Evolutionary conservation across 306 rosid species (phyloP).

Genomic region (Cicer bijugum): DNA sequence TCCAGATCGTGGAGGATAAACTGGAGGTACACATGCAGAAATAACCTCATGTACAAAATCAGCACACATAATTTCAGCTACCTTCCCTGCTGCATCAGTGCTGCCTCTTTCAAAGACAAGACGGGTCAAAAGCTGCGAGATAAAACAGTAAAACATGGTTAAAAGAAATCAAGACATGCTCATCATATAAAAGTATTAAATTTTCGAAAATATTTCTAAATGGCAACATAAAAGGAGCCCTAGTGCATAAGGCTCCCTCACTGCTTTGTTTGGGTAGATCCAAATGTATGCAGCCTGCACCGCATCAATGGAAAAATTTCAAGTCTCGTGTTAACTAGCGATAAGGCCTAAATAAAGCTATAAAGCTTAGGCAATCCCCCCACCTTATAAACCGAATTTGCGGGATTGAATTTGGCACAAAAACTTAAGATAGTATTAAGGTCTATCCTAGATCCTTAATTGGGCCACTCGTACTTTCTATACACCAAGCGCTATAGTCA

Average conservation of each 20-base stretch:
- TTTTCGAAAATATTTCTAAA: constrained; percentile 11
- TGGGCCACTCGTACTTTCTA: constrained; percentile 1
- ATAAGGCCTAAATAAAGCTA: not conserved
- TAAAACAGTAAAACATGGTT: constrained; percentile 40
- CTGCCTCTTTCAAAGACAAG: constrained; percentile 97
- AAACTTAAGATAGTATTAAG: not conserved
- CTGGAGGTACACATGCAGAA: constrained; percentile 97
- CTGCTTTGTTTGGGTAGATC: constrained; percentile 18
- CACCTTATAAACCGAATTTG: not conserved
- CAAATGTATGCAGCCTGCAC: constrained; percentile 19
- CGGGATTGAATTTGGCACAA: not conserved
- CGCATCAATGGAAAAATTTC: not conserved
- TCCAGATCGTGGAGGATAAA: constrained; percentile 92
- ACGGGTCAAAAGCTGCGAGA: constrained; percentile 86
- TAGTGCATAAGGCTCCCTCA: constrained; percentile 8
- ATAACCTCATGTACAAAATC: constrained; percentile 97
- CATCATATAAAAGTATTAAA: constrained; percentile 34
- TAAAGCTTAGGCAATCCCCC: not conserved
- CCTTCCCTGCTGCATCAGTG: constrained; percentile 96
- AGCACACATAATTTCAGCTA: constrained; percentile 91
- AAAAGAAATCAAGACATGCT: constrained; percentile 34
- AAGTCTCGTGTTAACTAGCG: not conserved
- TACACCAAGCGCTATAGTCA: not conserved
- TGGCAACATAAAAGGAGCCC: constrained; percentile 28
- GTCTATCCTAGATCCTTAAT: not conserved